A percentile compares a stretch with the other conserved stretches of the same genome.
phyloP scores from a whole-genome alignment of 306 rosid species.

The Ochetophila trinervis region DNA sequence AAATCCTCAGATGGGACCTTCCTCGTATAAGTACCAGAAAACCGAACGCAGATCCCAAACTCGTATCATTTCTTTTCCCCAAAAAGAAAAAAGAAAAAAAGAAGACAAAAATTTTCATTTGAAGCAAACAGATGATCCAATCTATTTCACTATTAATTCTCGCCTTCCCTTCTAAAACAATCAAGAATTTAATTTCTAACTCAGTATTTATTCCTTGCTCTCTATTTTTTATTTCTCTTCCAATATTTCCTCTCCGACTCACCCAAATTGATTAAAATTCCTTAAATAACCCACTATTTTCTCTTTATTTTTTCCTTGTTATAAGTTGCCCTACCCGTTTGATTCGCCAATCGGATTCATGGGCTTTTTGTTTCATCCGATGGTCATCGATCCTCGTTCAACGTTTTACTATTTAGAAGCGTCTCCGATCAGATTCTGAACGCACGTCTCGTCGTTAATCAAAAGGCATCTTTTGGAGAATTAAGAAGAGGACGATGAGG shows the following conservation, averaged over 20 bases:
- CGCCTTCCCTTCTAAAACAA: too few relatives aligned
- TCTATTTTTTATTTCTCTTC: too few relatives aligned
- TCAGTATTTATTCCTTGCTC: too few relatives aligned
- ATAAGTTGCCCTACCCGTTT: neutral
- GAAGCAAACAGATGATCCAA: too few relatives aligned
- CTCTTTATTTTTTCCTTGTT: neutral
- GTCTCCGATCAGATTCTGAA: neutral
- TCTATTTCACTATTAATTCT: too few relatives aligned
- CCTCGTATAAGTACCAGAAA: neutral
- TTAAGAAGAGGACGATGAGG: slow-evolving; percentile 44
- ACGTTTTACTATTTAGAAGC: neutral
- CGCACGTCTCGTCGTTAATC: too few relatives aligned
- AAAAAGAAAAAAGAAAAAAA: too few relatives aligned
- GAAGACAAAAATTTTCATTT: too few relatives aligned
- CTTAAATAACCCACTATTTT: neutral
- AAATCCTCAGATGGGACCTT: neutral
- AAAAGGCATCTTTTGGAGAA: neutral
- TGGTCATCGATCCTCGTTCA: slow-evolving; percentile 16
- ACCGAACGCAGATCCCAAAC: neutral
- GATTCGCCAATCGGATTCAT: slow-evolving; percentile 24
- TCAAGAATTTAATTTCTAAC: too few relatives aligned
- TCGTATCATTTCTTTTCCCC: neutral
- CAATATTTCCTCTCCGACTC: neutral
- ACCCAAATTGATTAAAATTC: neutral
- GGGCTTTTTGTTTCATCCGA: slow-evolving; percentile 28